Evolutionary conservation across 495 filamentous ascomycete species (phyloP).

Genomic region (Podospora fimiseda): DNA sequence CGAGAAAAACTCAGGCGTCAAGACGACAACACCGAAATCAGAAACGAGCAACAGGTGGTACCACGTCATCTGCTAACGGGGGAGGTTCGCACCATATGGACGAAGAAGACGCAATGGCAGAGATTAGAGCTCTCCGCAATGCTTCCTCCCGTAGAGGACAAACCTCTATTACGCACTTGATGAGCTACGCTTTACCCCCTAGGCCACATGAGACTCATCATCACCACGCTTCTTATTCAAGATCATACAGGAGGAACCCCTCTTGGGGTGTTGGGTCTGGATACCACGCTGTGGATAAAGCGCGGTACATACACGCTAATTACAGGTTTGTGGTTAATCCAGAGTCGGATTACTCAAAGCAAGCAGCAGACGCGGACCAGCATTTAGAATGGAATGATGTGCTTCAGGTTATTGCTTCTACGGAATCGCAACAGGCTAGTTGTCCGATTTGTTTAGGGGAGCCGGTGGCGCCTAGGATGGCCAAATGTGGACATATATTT

Average conservation of each 20-base stretch:
- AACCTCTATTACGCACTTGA: conserved; percentile 91
- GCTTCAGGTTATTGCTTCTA: conserved; percentile 84
- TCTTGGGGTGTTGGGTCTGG: conserved; percentile 87
- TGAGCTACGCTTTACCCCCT: conserved; percentile 83
- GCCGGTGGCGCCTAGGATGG: conserved; percentile 93
- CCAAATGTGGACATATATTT: conserved; percentile 95
- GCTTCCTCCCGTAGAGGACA: conserved; percentile 82
- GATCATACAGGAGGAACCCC: conserved; percentile 53
- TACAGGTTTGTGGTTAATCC: conserved; percentile 95
- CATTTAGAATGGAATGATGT: conserved; percentile 88
- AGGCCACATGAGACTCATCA: conserved; percentile 54
- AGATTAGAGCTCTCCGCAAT: conserved; percentile 79
- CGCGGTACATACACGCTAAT: conserved; percentile 92
- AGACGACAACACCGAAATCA: conserved; percentile 67
- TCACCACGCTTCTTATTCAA: conserved; percentile 45
- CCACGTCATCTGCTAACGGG: no score
- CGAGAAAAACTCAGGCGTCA: conserved; percentile 66
- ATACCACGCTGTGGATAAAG: conserved; percentile 87
- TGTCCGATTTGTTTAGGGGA: conserved; percentile 92
- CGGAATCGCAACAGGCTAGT: conserved; percentile 75
- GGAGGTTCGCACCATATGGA: no score
- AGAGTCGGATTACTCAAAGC: conserved; percentile 65
- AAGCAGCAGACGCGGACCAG: conserved; percentile 81
- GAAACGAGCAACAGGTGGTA: conserved; percentile 32
- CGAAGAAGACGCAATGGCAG: conserved; percentile 73